A percentile compares a stretch with the other conserved stretches of the same genome.
Evolutionary conservation across 495 filamentous ascomycete species (phyloP).

Genomic region (Penicillium paxilli): DNA sequence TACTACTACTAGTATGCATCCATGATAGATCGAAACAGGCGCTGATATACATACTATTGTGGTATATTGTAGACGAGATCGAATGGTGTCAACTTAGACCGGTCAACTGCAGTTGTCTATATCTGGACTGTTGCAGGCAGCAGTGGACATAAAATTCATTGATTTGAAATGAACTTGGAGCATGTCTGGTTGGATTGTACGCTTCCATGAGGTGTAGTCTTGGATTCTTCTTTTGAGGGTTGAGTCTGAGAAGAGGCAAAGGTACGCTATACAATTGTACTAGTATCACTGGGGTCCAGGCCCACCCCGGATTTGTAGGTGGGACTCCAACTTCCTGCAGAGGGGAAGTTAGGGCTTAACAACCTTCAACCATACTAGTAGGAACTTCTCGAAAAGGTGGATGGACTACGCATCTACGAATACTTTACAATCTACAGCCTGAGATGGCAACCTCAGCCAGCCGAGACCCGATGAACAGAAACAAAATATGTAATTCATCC

Average conservation of each 20-base stretch:
- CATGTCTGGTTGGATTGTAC: not conserved
- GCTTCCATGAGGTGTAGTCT: not conserved
- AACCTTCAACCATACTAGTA: no score
- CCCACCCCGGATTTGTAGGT: conserved; percentile 7
- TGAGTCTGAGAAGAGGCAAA: not conserved
- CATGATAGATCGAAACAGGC: no score
- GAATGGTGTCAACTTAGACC: no score
- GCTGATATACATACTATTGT: no score
- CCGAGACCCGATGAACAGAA: conserved; percentile 19
- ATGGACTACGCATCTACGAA: no score
- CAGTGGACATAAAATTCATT: no score
- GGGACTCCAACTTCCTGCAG: not conserved
- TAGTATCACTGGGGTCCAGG: not conserved
- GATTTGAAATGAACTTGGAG: not conserved
- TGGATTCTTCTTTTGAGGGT: not conserved
- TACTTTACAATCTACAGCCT: no score
- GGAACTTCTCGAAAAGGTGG: no score
- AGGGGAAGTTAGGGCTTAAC: no score
- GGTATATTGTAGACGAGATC: no score
- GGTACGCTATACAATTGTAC: not conserved
- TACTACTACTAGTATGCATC: no score
- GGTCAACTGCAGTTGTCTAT: not conserved
- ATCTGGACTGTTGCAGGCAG: not conserved
- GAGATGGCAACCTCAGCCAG: no score
- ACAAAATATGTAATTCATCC: conserved; percentile 33